phyloP scores from a whole-genome alignment of 2,329 filamentous ascomycete genomes.

The Helotiales sp. region DNA sequence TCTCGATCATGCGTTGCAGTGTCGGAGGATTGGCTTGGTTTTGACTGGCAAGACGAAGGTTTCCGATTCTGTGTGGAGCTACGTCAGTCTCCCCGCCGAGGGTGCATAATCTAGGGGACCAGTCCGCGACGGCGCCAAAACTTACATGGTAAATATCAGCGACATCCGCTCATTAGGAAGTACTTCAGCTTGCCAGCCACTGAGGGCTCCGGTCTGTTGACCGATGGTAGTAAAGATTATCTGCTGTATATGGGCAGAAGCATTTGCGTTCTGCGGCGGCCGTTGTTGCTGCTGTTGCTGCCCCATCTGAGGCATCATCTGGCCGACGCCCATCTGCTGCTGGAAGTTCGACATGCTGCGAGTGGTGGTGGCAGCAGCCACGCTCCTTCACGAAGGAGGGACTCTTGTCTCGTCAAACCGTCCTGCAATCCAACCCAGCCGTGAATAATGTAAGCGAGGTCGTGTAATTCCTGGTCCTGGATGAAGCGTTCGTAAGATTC shows the following conservation, averaged over 20 bases:
- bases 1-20: slow-evolving; percentile 31
- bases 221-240: slow-evolving; percentile 29
- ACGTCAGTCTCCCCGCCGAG: slow-evolving; percentile 9
- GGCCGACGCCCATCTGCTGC: slow-evolving; percentile 12
- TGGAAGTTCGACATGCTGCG: slow-evolving; percentile 35
- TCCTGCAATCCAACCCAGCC: slow-evolving; percentile 23
- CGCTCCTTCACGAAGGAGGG: slow-evolving; percentile 23
- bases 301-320: slow-evolving; percentile 20
- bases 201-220: slow-evolving; percentile 25
- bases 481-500: not conserved
- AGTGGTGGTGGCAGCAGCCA: slow-evolving; percentile 27
- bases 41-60: slow-evolving; percentile 31
- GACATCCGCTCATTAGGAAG: slow-evolving; percentile 31
- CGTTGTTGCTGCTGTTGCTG: slow-evolving; percentile 26
- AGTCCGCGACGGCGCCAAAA: not conserved
- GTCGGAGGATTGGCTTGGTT: slow-evolving; percentile 22
- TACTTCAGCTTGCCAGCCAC: slow-evolving; percentile 31
- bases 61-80: slow-evolving; percentile 26
- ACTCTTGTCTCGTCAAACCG: slow-evolving; percentile 21
- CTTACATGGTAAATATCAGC: slow-evolving; percentile 35
- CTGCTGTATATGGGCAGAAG: slow-evolving; percentile 26
- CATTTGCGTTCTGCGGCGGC: slow-evolving; percentile 13
- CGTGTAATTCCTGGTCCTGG: not conserved
- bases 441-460: slow-evolving; percentile 4
- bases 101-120: not conserved